Evolutionary conservation across 176 grass and related monocot genomes (phyloP).

Genomic region (Rhipidocladum racemiflorum): DNA sequence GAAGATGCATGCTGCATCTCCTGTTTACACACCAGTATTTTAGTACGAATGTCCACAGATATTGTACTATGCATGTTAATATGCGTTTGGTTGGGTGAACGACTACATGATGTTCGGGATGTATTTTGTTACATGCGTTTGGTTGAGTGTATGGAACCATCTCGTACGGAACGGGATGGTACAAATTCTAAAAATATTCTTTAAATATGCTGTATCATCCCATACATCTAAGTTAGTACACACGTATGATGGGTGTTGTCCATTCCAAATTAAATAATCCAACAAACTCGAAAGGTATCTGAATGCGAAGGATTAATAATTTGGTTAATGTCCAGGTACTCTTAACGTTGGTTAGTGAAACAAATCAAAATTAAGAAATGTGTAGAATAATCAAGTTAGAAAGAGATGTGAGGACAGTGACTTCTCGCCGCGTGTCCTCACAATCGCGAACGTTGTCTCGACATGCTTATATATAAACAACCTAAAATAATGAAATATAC

Average conservation of each 20-base stretch:
- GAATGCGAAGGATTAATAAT: background rate
- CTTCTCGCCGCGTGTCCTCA: constrained; percentile 31
- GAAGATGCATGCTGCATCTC: no score
- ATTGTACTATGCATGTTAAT: background rate
- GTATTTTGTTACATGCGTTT: no score
- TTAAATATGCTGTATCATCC: no score
- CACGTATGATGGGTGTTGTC: background rate
- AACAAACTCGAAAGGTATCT: constrained; percentile 31
- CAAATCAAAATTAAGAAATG: constrained; percentile 10
- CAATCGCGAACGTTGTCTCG: background rate
- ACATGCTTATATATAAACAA: background rate
- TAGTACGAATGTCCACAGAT: background rate
- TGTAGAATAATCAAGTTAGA: background rate
- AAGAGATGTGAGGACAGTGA: background rate
- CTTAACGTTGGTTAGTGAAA: constrained; percentile 3
- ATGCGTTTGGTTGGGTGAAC: no score
- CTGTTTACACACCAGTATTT: no score
- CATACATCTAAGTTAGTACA: no score
- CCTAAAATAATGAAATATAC: background rate
- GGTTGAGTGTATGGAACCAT: no score
- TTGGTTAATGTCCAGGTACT: constrained; percentile 32
- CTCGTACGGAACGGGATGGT: no score
- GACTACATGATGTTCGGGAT: no score
- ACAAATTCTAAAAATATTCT: no score
- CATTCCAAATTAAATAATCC: constrained; percentile 12